A percentile compares a stretch with the other conserved stretches of the same genome.
Evolutionary conservation across 108 stramenopile genomes (phyloP).

Genomic region (Mediolabrus comicus): DNA sequence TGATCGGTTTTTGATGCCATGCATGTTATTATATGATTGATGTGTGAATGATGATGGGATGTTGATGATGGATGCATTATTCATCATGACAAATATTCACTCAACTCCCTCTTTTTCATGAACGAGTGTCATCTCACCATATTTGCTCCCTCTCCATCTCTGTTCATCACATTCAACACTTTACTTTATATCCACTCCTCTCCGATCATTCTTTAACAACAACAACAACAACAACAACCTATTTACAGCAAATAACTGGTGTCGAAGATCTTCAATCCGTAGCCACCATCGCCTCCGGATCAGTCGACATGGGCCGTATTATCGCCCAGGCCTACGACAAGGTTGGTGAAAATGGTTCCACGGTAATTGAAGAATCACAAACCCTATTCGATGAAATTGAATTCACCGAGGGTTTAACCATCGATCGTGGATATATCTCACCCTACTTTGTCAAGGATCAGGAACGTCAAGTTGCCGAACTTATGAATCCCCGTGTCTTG

Average conservation of each 20-base stretch:
- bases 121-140: no score
- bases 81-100: no score
- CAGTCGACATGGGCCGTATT: constrained; percentile 90
- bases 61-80: no score
- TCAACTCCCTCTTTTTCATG: no score
- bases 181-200: no score
- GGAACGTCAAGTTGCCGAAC: constrained; percentile 93
- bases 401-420: constrained; percentile 97
- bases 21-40: neutral
- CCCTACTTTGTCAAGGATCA: constrained; percentile 98
- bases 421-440: constrained; percentile 96
- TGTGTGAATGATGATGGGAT: no score
- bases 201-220: neutral
- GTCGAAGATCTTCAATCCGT: constrained; percentile 91
- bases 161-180: no score
- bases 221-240: no score
- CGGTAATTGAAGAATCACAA: constrained; percentile 95
- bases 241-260: constrained; percentile 66
- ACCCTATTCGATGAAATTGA: constrained; percentile 95
- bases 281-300: constrained; percentile 93
- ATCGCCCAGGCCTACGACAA: constrained; percentile 95
- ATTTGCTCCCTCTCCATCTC: no score
- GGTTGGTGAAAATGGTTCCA: constrained; percentile 95
- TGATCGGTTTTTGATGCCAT: constrained; percentile 52
- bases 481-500: constrained; percentile 76